Percentiles rank a stretch among this genome's conserved stretches.
These are phyloP conservation scores for Styphnolobium japonicum DNA, from an alignment of 306 rosid species.

Conservation along the genomic window DNA sequence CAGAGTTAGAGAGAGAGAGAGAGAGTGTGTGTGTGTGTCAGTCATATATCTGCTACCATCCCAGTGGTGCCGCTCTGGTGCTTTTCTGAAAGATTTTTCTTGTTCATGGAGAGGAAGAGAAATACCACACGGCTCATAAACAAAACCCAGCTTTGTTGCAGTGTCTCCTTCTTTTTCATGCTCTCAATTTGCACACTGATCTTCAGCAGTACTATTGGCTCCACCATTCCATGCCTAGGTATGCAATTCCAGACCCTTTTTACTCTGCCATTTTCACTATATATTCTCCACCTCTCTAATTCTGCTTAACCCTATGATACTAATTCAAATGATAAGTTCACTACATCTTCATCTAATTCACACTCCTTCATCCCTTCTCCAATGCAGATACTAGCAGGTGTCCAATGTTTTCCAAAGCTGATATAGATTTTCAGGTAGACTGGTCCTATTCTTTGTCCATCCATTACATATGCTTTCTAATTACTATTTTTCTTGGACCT, in stretches of 20 bases:
- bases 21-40: neutral
- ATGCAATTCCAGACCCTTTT: neutral
- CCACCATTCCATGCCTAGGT: constrained; percentile 49
- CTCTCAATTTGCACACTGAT: constrained; percentile 48
- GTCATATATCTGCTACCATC: constrained; percentile 23
- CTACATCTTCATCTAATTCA: constrained; percentile 7
- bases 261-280: neutral
- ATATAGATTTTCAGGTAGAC: constrained; percentile 53
- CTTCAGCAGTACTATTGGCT: constrained; percentile 33
- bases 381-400: constrained; percentile 48
- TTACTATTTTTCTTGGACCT: neutral
- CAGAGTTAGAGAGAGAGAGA: constrained; percentile 7
- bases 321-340: neutral
- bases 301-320: neutral
- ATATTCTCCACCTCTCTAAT: neutral
- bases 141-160: constrained; percentile 29
- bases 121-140: constrained; percentile 30
- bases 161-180: constrained; percentile 20
- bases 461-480: constrained; percentile 6
- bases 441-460: neutral
- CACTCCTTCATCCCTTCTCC: neutral
- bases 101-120: constrained; percentile 74
- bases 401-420: constrained; percentile 38
- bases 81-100: constrained; percentile 14
- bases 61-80: neutral